These are phyloP conservation scores for Cladosporium oxysporum DNA, from an alignment of 2,329 filamentous ascomycete genomes.

Conservation along the genomic window DNA sequence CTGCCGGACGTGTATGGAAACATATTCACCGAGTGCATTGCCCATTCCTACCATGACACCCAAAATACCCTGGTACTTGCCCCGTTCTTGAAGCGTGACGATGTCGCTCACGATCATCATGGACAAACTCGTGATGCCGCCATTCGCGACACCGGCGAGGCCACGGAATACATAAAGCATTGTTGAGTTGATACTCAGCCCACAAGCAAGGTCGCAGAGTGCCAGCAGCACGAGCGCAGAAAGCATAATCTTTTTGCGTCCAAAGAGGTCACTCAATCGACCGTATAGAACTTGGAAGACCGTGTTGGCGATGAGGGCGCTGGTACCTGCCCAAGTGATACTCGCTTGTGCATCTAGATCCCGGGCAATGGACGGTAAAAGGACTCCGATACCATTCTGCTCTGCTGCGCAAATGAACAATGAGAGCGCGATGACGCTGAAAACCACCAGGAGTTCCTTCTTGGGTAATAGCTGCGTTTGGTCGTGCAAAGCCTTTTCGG, in stretches of 20 bases:
- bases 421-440: slow-evolving; percentile 54
- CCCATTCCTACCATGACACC: slow-evolving; percentile 48
- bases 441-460: slow-evolving; percentile 53
- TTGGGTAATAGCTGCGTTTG: slow-evolving; percentile 60
- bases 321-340: slow-evolving; percentile 59
- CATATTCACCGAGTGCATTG: slow-evolving; percentile 37
- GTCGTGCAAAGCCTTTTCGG: slow-evolving; percentile 52
- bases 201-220: slow-evolving; percentile 62
- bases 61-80: slow-evolving; percentile 53
- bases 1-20: background rate
- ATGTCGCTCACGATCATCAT: slow-evolving; percentile 66
- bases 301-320: slow-evolving; percentile 58
- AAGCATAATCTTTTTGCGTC: slow-evolving; percentile 59
- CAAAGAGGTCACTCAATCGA: slow-evolving; percentile 39
- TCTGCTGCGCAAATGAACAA: slow-evolving; percentile 59
- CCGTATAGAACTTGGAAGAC: slow-evolving; percentile 67
- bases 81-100: slow-evolving; percentile 59
- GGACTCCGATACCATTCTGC: slow-evolving; percentile 56
- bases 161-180: slow-evolving; percentile 64
- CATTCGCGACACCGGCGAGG: slow-evolving; percentile 61
- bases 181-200: slow-evolving; percentile 55
- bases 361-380: slow-evolving; percentile 40
- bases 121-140: slow-evolving; percentile 59
- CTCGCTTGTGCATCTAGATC: slow-evolving; percentile 46
- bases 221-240: slow-evolving; percentile 55